Evolutionary conservation across 2,329 filamentous ascomycete species (phyloP).

Genomic region (Penicillium sp.): DNA sequence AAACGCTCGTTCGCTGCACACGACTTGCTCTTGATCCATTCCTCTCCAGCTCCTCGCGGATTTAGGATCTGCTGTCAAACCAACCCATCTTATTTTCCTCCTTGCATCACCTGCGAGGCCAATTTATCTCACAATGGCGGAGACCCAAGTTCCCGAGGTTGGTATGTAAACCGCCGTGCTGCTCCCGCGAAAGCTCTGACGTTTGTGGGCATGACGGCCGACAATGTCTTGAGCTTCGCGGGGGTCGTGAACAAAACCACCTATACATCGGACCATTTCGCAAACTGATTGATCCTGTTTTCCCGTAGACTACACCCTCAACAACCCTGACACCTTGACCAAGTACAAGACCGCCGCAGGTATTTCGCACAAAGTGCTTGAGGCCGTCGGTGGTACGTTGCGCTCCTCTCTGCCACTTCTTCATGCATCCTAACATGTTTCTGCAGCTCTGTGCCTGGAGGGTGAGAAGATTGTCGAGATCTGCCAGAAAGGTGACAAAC

Average conservation of each 20-base stretch:
- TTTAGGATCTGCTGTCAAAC: conserved; percentile 20
- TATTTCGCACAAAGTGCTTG: conserved; percentile 94
- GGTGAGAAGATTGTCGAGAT: conserved; percentile 90
- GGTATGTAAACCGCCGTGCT: conserved; percentile 34
- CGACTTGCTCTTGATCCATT: conserved; percentile 28
- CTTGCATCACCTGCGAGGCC: conserved; percentile 26
- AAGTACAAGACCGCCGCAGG: conserved; percentile 97
- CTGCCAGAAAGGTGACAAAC: conserved; percentile 92
- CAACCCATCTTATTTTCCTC: conserved; percentile 16
- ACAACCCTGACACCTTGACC: conserved; percentile 90
- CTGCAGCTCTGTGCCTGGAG: conserved; percentile 65
- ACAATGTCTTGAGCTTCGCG: conserved; percentile 21
- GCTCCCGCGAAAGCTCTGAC: conserved; percentile 32
- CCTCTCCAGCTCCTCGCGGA: conserved; percentile 22
- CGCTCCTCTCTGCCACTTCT: conserved; percentile 6
- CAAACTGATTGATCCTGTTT: conserved; percentile 18
- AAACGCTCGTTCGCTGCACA: conserved; percentile 30
- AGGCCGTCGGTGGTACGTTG: conserved; percentile 65
- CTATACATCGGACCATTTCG: background rate
- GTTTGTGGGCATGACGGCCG: conserved; percentile 31
- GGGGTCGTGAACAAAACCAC: conserved; percentile 12
- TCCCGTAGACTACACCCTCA: conserved; percentile 74
- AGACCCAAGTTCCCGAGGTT: conserved; percentile 40
- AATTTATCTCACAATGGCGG: conserved; percentile 38
- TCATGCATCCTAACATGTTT: conserved; percentile 19